A percentile compares a stretch with the other conserved stretches of the same genome.
Evolutionary conservation across 176 grass and related monocot species (phyloP).

Genomic region (Juncus inflexus): DNA sequence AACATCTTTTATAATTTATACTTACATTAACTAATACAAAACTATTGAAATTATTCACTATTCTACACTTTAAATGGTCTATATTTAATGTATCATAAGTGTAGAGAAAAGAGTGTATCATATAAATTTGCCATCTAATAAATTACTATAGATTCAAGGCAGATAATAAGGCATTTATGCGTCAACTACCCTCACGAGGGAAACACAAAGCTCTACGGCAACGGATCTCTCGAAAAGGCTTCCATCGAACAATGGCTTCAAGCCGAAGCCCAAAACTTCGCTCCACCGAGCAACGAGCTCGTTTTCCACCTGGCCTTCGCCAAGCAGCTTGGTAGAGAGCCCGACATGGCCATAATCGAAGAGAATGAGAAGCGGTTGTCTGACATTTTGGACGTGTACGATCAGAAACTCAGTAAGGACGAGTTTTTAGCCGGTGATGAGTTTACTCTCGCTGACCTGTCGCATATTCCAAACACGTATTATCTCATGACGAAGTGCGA

Average conservation of each 20-base stretch:
- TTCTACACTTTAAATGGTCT: background rate
- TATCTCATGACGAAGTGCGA: conserved; percentile 47
- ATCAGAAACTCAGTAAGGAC: conserved; percentile 36
- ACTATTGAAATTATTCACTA: too few relatives aligned
- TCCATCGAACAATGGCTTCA: conserved; percentile 86
- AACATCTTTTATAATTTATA: too few relatives aligned
- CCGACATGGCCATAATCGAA: conserved; percentile 43
- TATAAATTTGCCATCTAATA: background rate
- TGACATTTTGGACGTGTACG: conserved; percentile 46
- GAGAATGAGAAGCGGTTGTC: conserved; percentile 29
- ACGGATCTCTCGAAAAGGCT: conserved; percentile 58
- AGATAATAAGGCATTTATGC: conserved; percentile 60
- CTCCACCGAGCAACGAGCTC: conserved; percentile 52
- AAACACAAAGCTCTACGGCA: conserved; percentile 54
- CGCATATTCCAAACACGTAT: conserved; percentile 66
- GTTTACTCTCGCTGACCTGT: conserved; percentile 63
- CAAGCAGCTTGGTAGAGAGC: conserved; percentile 30
- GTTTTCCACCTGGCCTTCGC: conserved; percentile 83
- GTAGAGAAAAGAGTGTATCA: background rate
- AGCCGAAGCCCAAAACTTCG: conserved; percentile 56
- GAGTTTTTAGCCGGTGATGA: conserved; percentile 50
- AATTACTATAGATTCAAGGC: conserved; percentile 54
- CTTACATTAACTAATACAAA: too few relatives aligned
- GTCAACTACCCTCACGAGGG: conserved; percentile 48
- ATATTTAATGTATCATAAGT: background rate